These are phyloP conservation scores for Aspergillus leporis DNA, from an alignment of 495 filamentous ascomycete species.

Conservation along the genomic window DNA sequence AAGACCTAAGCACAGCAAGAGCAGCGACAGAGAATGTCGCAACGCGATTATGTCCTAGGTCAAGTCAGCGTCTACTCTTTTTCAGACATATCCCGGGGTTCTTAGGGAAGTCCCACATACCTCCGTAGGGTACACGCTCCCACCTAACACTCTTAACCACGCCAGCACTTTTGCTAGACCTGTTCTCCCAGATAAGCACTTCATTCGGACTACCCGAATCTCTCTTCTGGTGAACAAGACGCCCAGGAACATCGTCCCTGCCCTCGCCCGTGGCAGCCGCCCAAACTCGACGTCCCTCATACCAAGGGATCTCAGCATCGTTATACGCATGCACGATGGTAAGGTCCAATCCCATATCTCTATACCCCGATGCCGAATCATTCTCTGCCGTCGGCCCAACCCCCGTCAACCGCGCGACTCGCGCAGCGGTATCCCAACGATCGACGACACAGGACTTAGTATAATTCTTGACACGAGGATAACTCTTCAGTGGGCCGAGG, in stretches of 20 bases:
- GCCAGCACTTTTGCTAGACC: conserved; percentile 28
- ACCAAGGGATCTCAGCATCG: conserved; percentile 74
- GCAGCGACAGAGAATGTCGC: conserved; percentile 54
- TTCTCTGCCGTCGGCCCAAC: conserved; percentile 25
- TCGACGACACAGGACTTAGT: conserved; percentile 51
- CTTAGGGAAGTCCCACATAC: conserved; percentile 28
- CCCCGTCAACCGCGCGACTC: conserved; percentile 47
- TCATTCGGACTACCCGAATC: conserved; percentile 33
- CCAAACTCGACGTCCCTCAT: conserved; percentile 55
- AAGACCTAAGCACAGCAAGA: conserved; percentile 65
- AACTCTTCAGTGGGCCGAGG: conserved; percentile 67
- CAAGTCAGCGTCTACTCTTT: not conserved
- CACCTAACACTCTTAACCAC: conserved; percentile 50
- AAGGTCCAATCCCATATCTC: conserved; percentile 58
- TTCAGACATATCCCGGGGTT: not conserved
- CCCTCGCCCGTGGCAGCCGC: conserved; percentile 42
- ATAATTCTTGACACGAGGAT: conserved; percentile 52
- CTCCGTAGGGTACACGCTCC: conserved; percentile 49
- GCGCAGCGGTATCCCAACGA: conserved; percentile 53
- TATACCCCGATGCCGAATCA: conserved; percentile 30
- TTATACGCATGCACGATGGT: conserved; percentile 73
- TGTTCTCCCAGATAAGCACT: conserved; percentile 41
- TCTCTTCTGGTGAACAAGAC: conserved; percentile 37
- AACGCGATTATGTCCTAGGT: conserved; percentile 50
- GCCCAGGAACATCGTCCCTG: conserved; percentile 53